These are phyloP conservation scores for Spathaspora hagerdaliae DNA, from an alignment of 805 yeast genomes.

Conservation along the genomic window DNA sequence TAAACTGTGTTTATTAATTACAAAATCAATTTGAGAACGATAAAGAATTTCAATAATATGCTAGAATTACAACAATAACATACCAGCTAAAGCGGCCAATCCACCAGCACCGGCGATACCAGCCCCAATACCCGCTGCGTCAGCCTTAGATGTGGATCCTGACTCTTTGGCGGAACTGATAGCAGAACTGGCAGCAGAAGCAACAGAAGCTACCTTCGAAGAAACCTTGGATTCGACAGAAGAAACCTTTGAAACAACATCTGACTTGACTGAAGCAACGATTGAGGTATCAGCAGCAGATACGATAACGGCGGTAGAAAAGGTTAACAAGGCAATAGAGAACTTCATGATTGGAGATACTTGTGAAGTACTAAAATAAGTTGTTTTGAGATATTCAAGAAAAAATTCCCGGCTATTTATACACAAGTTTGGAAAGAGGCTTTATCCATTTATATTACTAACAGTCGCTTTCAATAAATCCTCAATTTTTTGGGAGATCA, in stretches of 20 bases:
- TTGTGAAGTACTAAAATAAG: no score
- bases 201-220: background rate
- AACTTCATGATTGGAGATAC: no score
- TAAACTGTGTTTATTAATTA: no score
- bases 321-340: no score
- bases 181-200: slow-evolving; percentile 5
- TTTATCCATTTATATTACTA: no score
- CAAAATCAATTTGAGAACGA: background rate
- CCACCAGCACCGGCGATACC: slow-evolving; percentile 16
- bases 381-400: no score
- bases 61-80: slow-evolving; percentile 18
- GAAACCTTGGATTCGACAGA: slow-evolving; percentile 2
- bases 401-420: no score
- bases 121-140: slow-evolving; percentile 6
- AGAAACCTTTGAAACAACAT: slow-evolving; percentile 3
- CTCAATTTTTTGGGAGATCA: no score
- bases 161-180: background rate
- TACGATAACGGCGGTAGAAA: background rate
- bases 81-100: slow-evolving; percentile 23
- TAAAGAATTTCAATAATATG: background rate
- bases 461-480: no score
- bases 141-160: background rate
- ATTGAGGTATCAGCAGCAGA: slow-evolving; percentile 4
- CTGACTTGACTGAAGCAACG: slow-evolving; percentile 3
- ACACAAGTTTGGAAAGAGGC: no score